phyloP scores from a whole-genome alignment of 2,329 filamentous ascomycete species.

The Tolypocladium ovalisporum region DNA sequence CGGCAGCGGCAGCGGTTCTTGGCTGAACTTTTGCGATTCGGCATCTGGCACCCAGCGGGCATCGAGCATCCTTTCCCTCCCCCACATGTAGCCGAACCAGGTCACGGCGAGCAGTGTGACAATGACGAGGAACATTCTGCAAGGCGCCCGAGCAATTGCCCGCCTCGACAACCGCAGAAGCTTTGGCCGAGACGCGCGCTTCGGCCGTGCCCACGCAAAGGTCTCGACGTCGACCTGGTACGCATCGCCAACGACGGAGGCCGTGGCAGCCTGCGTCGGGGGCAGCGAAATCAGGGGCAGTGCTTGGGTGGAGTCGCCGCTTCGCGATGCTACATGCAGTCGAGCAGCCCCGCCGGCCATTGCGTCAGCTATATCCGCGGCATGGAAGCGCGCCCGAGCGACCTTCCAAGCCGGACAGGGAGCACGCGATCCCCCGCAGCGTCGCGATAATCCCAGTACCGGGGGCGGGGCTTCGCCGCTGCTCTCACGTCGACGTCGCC shows the following conservation, averaged over 20 bases:
- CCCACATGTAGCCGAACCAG: slow-evolving; percentile 32
- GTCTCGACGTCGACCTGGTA: background rate
- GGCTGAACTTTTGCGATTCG: slow-evolving; percentile 32
- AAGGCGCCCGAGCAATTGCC: background rate
- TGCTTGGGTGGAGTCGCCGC: background rate
- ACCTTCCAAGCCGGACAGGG: background rate
- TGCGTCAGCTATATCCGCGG: background rate
- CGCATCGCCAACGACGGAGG: background rate
- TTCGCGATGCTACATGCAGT: background rate
- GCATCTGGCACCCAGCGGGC: slow-evolving; percentile 39
- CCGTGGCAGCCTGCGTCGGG: background rate
- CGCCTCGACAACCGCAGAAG: slow-evolving; percentile 1
- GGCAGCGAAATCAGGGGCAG: slow-evolving; percentile 4
- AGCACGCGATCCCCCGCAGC: background rate
- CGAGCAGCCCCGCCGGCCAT: background rate
- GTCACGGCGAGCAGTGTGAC: slow-evolving; percentile 8
- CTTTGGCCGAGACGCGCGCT: background rate
- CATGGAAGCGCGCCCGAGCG: background rate
- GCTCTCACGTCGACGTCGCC: no score
- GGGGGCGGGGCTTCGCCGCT: no score
- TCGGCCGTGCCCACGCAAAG: slow-evolving; percentile 1
- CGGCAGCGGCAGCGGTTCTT: slow-evolving; percentile 36
- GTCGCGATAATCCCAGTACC: background rate
- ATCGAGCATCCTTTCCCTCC: slow-evolving; percentile 29
- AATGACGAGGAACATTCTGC: slow-evolving; percentile 26